Evolutionary conservation across 805 yeast species (phyloP), one percentile per base, ranked within the genome.

Genomic region (Sungouiozyma intestinalis): DNA sequence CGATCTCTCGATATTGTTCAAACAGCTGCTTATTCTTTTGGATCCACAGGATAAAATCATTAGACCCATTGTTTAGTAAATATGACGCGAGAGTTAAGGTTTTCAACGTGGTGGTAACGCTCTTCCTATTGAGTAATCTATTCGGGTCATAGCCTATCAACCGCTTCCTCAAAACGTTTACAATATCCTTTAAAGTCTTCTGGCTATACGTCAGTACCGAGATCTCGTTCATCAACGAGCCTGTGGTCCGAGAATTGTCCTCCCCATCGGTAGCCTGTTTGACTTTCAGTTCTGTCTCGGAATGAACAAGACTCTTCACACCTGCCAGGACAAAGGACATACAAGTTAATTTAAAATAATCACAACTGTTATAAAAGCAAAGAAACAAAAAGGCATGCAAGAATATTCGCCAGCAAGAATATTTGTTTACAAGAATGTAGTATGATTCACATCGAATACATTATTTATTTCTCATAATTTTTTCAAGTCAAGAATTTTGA

Each of bases 41-140:
- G 44, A 68, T 48, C 77, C 81, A 76, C 4, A 57, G 47, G 11
- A 71, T 62, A 53, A 76, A 76, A 15, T 65, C 72, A 20, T 53
- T 55, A 0, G 81, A 73, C 0, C 83, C 83, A 33, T 74, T 71
- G 44, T 76, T 71, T 16, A 76, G 47, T 29, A 76, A 50, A 45
- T 73, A 77, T 27, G 72, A 63, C 2, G 76, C 61, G 13, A 78
- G 68, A 0, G 82, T 73, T 15, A 77, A 54, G 2, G 76, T 67
- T 52, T 77, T 78, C 40, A 75, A 51, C 0, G 74, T 51, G 27
- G 63, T 67, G 9, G n/a, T 16, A 11, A 16, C 21, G 7, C 37
- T 16, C 16, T 35, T 18, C 38, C 33, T 39, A 39, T 44, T 17
- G 51, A 46, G 34, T 49, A 48, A 17, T 53, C 54, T 14, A 40